Base-by-base conservation (phyloP, 176 grass and related monocot genomes). In the Musa troglodytarum region DNA sequence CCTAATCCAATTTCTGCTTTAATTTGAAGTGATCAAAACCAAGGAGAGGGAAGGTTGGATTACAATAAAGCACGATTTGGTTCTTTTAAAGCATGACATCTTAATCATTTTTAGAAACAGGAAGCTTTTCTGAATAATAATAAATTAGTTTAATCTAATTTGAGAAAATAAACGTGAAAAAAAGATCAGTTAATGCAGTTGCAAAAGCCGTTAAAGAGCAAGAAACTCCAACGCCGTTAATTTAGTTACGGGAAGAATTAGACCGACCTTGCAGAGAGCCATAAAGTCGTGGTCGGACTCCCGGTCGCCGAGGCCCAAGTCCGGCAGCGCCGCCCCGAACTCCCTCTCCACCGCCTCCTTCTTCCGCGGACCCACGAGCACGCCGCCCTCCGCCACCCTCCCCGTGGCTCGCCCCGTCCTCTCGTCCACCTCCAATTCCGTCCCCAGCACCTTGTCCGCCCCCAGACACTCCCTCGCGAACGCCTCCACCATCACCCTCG, bases 281-380 rank as follows among this genome's bases (percentile, higher is more conserved):
- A 99, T 89, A 79, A 98, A 94, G 54, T 94, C 88, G 65, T 91
- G 90, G 78, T 99, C 95, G 65, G 90, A 90, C 49, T 89, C 90
- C 25, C 90, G 82, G 59, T 99, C 95, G 0, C 90, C 90, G 67
- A 99, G 87, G 0, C 95, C 95, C 50, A 99, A 76, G 10, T 99
- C 95, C 1, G 90, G 95, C 75, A 69, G 15, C 20, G 83, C 82
- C 0, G 63, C 78, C 4, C 49, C 79, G 67, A 98, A 93, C 13
- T 86, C 54, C 82, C 16, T 21, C 59, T 87, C 19, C 0, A 99
- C 78, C 0, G 80, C 79, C 74, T 92, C 90, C 50, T 55, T 76
- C 83, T 99, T 99, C 76, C 73, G 81, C n/a, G 19, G 22, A 0
- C 88, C 90, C 0, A 99, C 86, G 16, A 99, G 86, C 52, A 89